Base-by-base conservation (phyloP, 495 filamentous ascomycete species). In the Neurospora discreta region DNA sequence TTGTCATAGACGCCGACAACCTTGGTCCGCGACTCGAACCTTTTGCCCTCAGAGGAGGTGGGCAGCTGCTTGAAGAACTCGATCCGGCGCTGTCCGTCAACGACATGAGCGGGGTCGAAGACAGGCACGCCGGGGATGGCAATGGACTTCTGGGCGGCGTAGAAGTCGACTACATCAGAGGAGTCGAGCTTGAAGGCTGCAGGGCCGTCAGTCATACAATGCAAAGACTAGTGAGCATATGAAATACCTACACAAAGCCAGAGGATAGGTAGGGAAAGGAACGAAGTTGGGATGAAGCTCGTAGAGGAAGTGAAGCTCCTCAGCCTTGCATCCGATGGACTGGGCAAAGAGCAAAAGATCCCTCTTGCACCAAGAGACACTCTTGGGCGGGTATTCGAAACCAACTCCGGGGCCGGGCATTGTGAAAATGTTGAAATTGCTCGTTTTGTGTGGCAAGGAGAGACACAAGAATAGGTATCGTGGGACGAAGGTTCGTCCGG, bases 1-100 rank as follows among this genome's bases (percentile, higher is more conserved):
- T 97, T 97, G 80, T 97, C 94, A 80, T 95, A 97, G 16, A 97
- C 92, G 20, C 93, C 94, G 13, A 97, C 80, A 39, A 95, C 90
- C 80, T 92, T 94, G 74, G 85, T 89, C 70, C 91, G 87, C 52
- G 94, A 80, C 84, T 97, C 91, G 77, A 94, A 95, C 71, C 85
- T 87, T 70, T 82, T 85, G 60, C 93, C 93, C 9, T 82, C 89
- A 26, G 90, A 93, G 20, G 89, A 89, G 3, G 89, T 77, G 16
- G 94, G 94, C 9, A 97, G 86, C 7, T 89, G 90, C 82, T 94
- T 94, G 79, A 92, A 80, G 81, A 94, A 90, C 46, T 87, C 88
- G 70, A 97, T 87, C 69, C 88, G 85, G 71, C 94, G 92, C 84
- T 97, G 92, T 76, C 94, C 93, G 78, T 97, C 94, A 38, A 97